Conservation (phyloP, 2,329 filamentous ascomycete species). For the Talaromyces sp. region DNA sequence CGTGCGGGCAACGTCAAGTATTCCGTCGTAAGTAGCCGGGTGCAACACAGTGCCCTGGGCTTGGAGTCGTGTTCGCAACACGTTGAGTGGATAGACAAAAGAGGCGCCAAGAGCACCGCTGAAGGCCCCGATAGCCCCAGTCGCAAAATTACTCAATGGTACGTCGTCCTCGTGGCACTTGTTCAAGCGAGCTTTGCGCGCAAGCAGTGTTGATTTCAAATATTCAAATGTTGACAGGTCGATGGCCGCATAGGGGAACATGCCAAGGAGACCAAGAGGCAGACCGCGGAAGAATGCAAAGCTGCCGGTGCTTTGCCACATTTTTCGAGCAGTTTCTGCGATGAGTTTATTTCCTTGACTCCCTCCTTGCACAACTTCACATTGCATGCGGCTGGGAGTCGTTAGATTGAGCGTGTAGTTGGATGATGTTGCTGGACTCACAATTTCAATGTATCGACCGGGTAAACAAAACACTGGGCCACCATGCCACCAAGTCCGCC, state of each 20-base stretch:
- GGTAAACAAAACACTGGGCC: conserved; percentile 94
- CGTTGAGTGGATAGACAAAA: conserved; percentile 92
- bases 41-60: conserved; percentile 93
- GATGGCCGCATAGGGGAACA: conserved; percentile 97
- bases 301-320: conserved; percentile 71
- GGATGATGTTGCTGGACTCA: conserved; percentile 31
- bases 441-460: conserved; percentile 66
- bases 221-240: conserved; percentile 95
- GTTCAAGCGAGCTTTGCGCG: conserved; percentile 61
- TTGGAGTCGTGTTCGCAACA: conserved; percentile 84
- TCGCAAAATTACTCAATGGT: conserved; percentile 70
- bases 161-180: conserved; percentile 80
- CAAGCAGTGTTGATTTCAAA: conserved; percentile 69
- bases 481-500: conserved; percentile 91
- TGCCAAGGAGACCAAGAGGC: conserved; percentile 87
- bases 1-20: conserved; percentile 78
- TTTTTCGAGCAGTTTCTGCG: conserved; percentile 73
- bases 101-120: conserved; percentile 88
- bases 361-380: conserved; percentile 82
- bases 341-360: conserved; percentile 78
- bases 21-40: conserved; percentile 81
- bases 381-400: conserved; percentile 68
- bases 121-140: conserved; percentile 82
- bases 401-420: background rate
- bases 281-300: conserved; percentile 82